Evolutionary conservation across 305 asterid genomes (phyloP), one percentile per base, ranked within the genome.

Genomic region (Fraxinus nigra): DNA sequence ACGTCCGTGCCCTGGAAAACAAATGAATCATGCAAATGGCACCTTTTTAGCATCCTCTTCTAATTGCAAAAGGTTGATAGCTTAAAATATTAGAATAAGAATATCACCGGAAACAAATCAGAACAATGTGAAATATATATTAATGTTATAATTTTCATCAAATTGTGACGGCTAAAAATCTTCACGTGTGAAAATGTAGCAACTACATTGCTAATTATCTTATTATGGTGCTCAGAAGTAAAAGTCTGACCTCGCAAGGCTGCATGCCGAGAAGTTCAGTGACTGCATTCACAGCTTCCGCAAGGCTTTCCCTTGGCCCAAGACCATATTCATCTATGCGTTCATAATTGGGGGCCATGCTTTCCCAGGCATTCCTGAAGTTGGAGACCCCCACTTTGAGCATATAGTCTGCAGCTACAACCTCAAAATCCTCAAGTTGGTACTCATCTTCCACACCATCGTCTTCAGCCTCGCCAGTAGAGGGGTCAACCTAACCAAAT

Each of bases 391-490:
- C 97, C 30, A 92, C 91, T 90, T 92, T 95, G 51, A 92, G 89
- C 84, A 93, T 88, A 84, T 95, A 95, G 88, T 95, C 98, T 74
- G 98, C 97, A 35, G 97, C 89, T 79, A 86, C 95, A 75, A 93
- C 93, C 86, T 95, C 98, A 65, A 92, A 90, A 78, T 95, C 98
- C 87, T 95, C 98, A 14, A 95, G 91, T 86, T 93, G 98, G 90
- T 95, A 95, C 81, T 95, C 98, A 81, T 95, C 98, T 88, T 95
- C 98, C 80, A 90, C 97, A 0, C 97, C 97, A 81, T 95, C 98
- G 20, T 95, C 98, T 83, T 95, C 98, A 51, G 91, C 93, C 83
- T 95, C 98, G 32, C 98, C 97, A 74, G 97, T 93, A 59, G 98
- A 88, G 80, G 94, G 80, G 84, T 95, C 98, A 85, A 95, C 98